Base-by-base conservation (phyloP, 805 yeast genomes). In the Blastobotrys robertii region DNA sequence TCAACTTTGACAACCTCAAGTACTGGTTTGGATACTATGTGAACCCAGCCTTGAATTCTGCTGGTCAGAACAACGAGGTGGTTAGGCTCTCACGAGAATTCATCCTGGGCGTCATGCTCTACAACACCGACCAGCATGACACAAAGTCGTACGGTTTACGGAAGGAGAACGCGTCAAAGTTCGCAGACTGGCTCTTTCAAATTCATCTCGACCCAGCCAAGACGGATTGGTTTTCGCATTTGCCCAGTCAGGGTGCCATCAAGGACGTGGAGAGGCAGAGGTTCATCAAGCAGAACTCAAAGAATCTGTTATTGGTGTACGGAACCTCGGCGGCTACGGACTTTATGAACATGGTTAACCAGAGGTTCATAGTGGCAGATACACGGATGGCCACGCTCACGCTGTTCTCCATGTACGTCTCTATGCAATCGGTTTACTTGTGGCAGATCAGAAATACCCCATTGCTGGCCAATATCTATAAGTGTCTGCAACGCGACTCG, bases 1-100 rank as follows among this genome's bases (percentile, higher is more conserved):
- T 55, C 22, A 49, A 53, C 33, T 38, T 42, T 10, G 54, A 60
- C 7, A 53, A 58, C 32, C 48, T 73, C 8, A 48, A 55, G 15
- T 55, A 64, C 33, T 80, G 84, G 84, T 63, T 74, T 38, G 59
- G 63, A 25, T 63, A 70, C 30, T 70, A 75, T 45, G 52, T 69
- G 9, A 62, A 62, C 9, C 73, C 75, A 0, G 77, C 81, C 0
- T 61, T 77, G 3, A 79, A 79, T 50, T 74, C 81, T 30, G 78
- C 81, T 0, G 80, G 83, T 2, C 63, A 60, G 41, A 68, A 65
- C 43, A 50, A 66, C n/a, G 53, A 52, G 6, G 62, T 72, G 1
- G 69, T 64, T 2, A 46, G 48, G 15, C 53, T 57, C 6, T 44
- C 67, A n/a, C 49, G 60, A 10, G 51, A 55, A 8, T 60, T 66